Percentiles rank a stretch among this genome's conserved stretches.
phyloP scores from a whole-genome alignment of 179 eudicot genomes.

The Beta corolliflora region DNA sequence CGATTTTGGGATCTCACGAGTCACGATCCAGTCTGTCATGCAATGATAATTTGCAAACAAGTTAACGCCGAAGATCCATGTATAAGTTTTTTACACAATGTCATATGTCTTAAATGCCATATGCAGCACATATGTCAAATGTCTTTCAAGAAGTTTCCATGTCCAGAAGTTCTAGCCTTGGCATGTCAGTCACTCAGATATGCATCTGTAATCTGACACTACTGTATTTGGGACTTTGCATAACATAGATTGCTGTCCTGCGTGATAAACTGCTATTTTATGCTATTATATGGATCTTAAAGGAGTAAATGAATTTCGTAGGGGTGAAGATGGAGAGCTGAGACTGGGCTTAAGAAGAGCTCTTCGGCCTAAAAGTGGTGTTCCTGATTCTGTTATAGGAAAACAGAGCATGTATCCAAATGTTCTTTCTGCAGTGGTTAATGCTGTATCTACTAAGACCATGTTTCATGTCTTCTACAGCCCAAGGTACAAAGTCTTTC shows the following conservation, averaged over 20 bases:
- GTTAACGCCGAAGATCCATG: too few relatives aligned
- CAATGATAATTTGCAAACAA: too few relatives aligned
- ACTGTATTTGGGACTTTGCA: too few relatives aligned
- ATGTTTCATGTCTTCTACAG: conserved; percentile 68
- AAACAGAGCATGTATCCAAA: conserved; percentile 54
- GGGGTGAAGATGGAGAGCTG: conserved; percentile 88
- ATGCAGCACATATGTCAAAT: not conserved
- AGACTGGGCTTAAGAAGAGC: conserved; percentile 85
- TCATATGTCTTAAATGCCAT: too few relatives aligned
- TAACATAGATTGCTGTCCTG: conserved; percentile 6
- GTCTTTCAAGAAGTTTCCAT: not conserved
- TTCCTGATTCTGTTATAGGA: conserved; percentile 59
- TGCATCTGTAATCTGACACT: not conserved
- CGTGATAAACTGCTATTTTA: conserved; percentile 10
- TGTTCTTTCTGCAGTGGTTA: conserved; percentile 58
- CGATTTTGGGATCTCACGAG: too few relatives aligned
- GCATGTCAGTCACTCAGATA: not conserved
- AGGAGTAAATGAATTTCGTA: conserved; percentile 26
- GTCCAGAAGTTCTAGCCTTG: not conserved
- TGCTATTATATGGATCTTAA: not conserved
- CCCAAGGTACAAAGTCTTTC: conserved; percentile 57
- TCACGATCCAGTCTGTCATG: too few relatives aligned
- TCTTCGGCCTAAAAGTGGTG: conserved; percentile 64
- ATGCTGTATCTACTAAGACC: conserved; percentile 65
- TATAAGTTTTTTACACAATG: too few relatives aligned